Evolutionary conservation across 768 basidiomycete species (phyloP).

Genomic region (Favolaschia claudopus): DNA sequence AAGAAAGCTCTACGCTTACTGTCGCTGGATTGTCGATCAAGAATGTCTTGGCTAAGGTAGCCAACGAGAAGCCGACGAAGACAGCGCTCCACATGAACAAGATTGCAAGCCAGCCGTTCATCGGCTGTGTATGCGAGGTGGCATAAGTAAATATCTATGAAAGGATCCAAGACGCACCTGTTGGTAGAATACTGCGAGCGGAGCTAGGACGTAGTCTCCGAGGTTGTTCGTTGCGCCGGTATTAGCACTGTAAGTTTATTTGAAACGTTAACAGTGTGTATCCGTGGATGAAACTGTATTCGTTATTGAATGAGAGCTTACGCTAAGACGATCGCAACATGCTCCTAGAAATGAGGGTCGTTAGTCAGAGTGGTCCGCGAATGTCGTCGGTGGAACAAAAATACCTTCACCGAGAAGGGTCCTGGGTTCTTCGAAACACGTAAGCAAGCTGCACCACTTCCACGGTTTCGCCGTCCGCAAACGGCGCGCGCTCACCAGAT

Average conservation of each 20-base stretch:
- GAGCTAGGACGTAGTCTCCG: slow-evolving; percentile 34
- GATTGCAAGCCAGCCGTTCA: slow-evolving; percentile 37
- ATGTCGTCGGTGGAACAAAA: background rate
- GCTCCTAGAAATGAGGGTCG: slow-evolving; percentile 17
- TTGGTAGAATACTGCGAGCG: slow-evolving; percentile 31
- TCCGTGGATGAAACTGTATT: no score
- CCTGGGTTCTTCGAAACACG: slow-evolving; percentile 29
- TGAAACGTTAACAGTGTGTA: no score
- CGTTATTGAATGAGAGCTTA: slow-evolving; percentile 6
- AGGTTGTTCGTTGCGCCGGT: slow-evolving; percentile 34
- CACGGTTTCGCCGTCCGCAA: no score
- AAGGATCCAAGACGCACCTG: slow-evolving; percentile 3
- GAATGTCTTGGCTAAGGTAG: slow-evolving; percentile 29
- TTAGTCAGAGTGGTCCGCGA: background rate
- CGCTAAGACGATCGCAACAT: slow-evolving; percentile 35
- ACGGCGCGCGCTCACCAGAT: slow-evolving; percentile 26
- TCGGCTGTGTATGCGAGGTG: slow-evolving; percentile 10
- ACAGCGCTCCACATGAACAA: slow-evolving; percentile 35
- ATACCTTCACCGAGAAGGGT: slow-evolving; percentile 29
- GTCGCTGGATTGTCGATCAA: slow-evolving; percentile 32
- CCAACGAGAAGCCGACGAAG: slow-evolving; percentile 31
- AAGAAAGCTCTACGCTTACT: slow-evolving; percentile 7
- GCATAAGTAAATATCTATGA: background rate
- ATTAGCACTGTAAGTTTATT: slow-evolving; percentile 31
- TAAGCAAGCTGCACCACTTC: no score